These are phyloP conservation scores for Pythium brachiatum DNA, from an alignment of 352 stramenopile genomes.

Conservation along the genomic window DNA sequence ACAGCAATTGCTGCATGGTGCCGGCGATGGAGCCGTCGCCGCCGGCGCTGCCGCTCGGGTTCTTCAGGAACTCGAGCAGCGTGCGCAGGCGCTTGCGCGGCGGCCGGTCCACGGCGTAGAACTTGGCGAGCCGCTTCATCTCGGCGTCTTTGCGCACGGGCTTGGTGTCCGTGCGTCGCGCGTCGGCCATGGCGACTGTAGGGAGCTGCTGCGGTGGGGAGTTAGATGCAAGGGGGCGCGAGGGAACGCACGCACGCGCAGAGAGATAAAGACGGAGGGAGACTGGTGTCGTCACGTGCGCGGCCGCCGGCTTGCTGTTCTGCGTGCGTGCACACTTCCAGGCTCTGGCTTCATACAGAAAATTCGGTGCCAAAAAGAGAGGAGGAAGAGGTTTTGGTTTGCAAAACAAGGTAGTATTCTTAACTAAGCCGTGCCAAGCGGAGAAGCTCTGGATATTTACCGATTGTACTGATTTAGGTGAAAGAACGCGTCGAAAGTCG, in stretches of 20 bases:
- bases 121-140: slow-evolving; percentile 83
- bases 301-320: neutral
- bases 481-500: no score
- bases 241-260: no score
- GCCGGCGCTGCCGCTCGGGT: slow-evolving; percentile 29
- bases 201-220: neutral
- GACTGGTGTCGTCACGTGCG: neutral
- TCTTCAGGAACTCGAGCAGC: slow-evolving; percentile 83
- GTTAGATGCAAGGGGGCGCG: neutral
- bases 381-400: no score
- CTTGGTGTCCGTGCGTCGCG: slow-evolving; percentile 23
- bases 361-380: neutral
- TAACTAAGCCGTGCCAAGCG: no score
- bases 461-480: no score
- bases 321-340: neutral
- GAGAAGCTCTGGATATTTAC: no score
- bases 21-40: slow-evolving; percentile 62
- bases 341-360: neutral
- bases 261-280: no score
- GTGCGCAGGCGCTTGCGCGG: slow-evolving; percentile 82
- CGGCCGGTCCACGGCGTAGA: slow-evolving; percentile 78
- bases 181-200: slow-evolving; percentile 9
- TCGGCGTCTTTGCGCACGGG: slow-evolving; percentile 35
- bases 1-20: slow-evolving; percentile 64
- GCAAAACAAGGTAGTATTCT: no score